phyloP scores from a whole-genome alignment of 106 monocot genomes.

The Acanthochlamys bracteata region DNA sequence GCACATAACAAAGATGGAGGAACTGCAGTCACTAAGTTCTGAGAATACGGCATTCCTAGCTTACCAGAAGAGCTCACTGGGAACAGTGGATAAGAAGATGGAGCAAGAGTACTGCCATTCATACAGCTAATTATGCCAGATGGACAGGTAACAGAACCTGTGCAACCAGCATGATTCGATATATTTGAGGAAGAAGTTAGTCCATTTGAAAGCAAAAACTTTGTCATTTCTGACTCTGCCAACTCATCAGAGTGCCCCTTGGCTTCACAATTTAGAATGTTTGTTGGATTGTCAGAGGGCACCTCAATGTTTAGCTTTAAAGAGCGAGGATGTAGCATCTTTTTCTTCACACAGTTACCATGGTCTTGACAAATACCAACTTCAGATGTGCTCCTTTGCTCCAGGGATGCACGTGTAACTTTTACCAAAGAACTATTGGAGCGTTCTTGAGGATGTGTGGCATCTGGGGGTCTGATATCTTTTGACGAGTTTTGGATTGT shows the following conservation, averaged over 20 bases:
- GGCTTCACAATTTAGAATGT: neutral
- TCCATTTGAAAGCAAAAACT: constrained; percentile 5
- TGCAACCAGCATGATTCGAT: constrained; percentile 11
- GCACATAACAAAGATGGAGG: constrained; percentile 33
- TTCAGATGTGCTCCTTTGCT: constrained; percentile 5
- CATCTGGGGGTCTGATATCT: constrained; percentile 15
- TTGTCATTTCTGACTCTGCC: constrained; percentile 4
- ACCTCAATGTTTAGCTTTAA: constrained; percentile 2
- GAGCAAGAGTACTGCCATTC: constrained; percentile 5
- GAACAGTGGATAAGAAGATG: constrained; percentile 17
- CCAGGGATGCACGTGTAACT: neutral
- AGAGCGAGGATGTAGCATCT: constrained; percentile 1
- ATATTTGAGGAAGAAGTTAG: constrained; percentile 8
- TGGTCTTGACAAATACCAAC: neutral
- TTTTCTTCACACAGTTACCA: constrained; percentile 15
- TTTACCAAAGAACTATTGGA: constrained; percentile 12
- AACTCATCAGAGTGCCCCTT: constrained; percentile 7
- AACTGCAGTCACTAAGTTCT: constrained; percentile 16
- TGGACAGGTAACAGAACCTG: constrained; percentile 11
- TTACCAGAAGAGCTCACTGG: constrained; percentile 23
- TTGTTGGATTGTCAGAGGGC: constrained; percentile 3
- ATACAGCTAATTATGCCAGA: constrained; percentile 13
- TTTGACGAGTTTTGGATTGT: constrained; percentile 12
- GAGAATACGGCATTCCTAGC: constrained; percentile 20
- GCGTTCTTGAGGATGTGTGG: constrained; percentile 10